phyloP scores from a whole-genome alignment of 2,329 filamentous ascomycete species.

The Sphaceloma murrayae region DNA sequence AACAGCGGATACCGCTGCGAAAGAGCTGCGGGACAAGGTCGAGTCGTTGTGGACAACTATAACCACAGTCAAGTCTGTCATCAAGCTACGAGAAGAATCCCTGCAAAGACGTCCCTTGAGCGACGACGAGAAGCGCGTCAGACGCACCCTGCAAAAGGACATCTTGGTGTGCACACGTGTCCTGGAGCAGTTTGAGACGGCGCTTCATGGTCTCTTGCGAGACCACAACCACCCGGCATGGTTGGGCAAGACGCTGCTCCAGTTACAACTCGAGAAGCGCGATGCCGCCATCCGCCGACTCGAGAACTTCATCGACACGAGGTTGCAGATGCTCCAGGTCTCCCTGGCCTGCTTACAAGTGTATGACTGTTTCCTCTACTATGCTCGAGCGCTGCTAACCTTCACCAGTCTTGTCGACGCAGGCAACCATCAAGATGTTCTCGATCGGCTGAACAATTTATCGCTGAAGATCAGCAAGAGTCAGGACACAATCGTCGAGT shows the following conservation, averaged over 20 bases:
- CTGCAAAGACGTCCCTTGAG: not conserved
- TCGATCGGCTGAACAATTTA: not conserved
- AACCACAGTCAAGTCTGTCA: slow-evolving; percentile 8
- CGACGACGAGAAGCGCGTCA: slow-evolving; percentile 1
- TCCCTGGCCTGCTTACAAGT: slow-evolving; percentile 10
- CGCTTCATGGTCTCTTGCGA: slow-evolving; percentile 10
- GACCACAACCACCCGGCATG: slow-evolving; percentile 5
- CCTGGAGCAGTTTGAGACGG: slow-evolving; percentile 7
- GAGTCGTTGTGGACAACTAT: not conserved
- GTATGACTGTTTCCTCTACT: not conserved
- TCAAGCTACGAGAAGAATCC: not conserved
- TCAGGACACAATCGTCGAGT: slow-evolving; percentile 1
- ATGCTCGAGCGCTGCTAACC: not conserved
- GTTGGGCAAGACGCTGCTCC: slow-evolving; percentile 13
- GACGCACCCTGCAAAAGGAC: slow-evolving; percentile 3
- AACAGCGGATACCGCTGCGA: slow-evolving; percentile 8
- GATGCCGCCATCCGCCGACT: slow-evolving; percentile 6
- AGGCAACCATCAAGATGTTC: slow-evolving; percentile 3
- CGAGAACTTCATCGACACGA: slow-evolving; percentile 15
- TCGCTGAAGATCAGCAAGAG: slow-evolving; percentile 5
- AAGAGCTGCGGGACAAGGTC: slow-evolving; percentile 11
- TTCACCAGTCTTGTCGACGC: not conserved
- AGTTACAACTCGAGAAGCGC: slow-evolving; percentile 13
- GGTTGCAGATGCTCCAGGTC: slow-evolving; percentile 11
- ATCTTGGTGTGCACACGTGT: slow-evolving; percentile 6